Base-by-base conservation (phyloP, 768 basidiomycete genomes). In the Amylocystis lapponica region DNA sequence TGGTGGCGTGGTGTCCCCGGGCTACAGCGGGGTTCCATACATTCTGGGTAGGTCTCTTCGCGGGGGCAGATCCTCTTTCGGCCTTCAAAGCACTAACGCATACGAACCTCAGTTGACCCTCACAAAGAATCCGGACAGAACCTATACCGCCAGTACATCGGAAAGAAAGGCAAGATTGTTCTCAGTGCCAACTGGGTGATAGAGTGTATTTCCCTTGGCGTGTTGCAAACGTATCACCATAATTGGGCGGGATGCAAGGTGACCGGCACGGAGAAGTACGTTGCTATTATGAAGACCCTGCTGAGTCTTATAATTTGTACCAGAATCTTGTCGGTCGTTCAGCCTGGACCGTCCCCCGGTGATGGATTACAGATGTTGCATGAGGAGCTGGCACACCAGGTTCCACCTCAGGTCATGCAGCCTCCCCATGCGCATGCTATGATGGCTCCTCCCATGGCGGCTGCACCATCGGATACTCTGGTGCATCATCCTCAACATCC, bases 171-270 rank as follows among this genome's bases (percentile, higher is more conserved):
- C 30, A 90, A 90, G 60, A 67, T 89, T 34, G 77, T 92, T 2
- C 75, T 92, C 6, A 72, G 78, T 53, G 72, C 76, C 4, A 74
- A 76, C 35, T 92, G 89, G 89, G 73, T 88, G 17, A 73, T 75
- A 37, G 83, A 87, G 56, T 92, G 89, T 53, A 70, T 92, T 53
- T 78, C 81, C 52, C 65, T 72, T 5, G 74, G 77, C 39, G 71
- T 75, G 34, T 69, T 92, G 26, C 83, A 86, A 59, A 86, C 84
- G 0, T 90, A 82, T 55, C 74, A 78, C 38, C 78, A 69, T 44
- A 80, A 86, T 53, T 92, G 83, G 78, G 86, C 82, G 10, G 84
- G 78, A 20, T 91, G 85, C 53, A 90, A 85, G 66, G 77, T 92
- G 16, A 81, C 75, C 16, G 88, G 87, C 19, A 71, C 68, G 14